phyloP scores from a whole-genome alignment of 106 monocot species.

The Dioscorea dumetorum region DNA sequence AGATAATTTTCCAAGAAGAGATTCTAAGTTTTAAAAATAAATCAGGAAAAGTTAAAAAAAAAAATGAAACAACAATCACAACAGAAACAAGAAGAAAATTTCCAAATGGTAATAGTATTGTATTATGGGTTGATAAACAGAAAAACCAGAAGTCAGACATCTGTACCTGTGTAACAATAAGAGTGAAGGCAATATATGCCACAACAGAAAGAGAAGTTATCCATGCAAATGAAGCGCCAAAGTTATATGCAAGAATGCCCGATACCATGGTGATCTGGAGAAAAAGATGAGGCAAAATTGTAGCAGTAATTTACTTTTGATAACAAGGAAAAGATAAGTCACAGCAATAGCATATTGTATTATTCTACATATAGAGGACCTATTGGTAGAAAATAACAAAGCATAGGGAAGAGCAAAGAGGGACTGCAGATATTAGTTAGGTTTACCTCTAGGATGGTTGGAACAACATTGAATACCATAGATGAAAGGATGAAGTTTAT shows the following conservation, averaged over 20 bases:
- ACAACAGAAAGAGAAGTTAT: slow-evolving; percentile 92
- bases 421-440: not conserved
- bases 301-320: not conserved
- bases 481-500: slow-evolving; percentile 92
- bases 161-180: slow-evolving; percentile 82
- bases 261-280: slow-evolving; percentile 93
- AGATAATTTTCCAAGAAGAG: not conserved
- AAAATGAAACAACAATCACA: not conserved
- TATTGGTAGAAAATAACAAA: too few relatives aligned
- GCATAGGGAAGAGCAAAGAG: not conserved
- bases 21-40: not conserved
- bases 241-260: slow-evolving; percentile 94
- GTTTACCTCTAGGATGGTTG: slow-evolving; percentile 88
- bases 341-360: not conserved
- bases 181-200: slow-evolving; percentile 91
- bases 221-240: slow-evolving; percentile 91
- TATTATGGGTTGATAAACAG: too few relatives aligned
- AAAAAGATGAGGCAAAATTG: not conserved
- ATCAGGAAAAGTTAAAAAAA: not conserved
- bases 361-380: not conserved
- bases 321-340: not conserved
- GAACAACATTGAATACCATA: slow-evolving; percentile 92
- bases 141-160: not conserved
- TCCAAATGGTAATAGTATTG: too few relatives aligned
- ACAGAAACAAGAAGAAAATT: too few relatives aligned